Evolutionary conservation across 257 asterid species (phyloP).

Genomic region (Cordia subcordata): DNA sequence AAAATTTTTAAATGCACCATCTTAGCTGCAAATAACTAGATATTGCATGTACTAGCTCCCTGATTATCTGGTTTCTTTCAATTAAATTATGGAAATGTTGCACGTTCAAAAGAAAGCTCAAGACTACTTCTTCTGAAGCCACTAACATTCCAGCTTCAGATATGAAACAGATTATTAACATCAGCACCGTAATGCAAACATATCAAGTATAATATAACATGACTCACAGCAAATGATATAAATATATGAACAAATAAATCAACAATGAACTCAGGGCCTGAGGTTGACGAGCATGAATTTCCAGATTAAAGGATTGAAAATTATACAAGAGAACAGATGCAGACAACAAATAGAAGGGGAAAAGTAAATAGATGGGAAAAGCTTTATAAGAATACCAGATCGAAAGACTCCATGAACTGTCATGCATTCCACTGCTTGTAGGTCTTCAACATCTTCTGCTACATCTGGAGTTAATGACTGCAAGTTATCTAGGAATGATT

Average conservation of each 20-base stretch:
- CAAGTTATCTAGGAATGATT: conserved; percentile 47
- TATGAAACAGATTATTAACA: neutral
- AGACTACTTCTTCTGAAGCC: neutral
- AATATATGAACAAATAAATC: neutral
- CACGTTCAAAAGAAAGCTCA: no score
- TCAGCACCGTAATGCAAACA: neutral
- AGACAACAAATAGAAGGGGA: neutral
- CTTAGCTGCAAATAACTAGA: no score
- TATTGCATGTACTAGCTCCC: no score
- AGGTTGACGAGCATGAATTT: neutral
- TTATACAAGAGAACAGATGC: neutral
- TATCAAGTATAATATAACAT: neutral
- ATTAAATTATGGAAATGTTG: no score
- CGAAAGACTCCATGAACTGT: conserved; percentile 68
- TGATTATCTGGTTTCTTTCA: no score
- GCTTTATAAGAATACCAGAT: conserved; percentile 48
- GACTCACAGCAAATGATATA: neutral
- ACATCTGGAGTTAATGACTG: conserved; percentile 65
- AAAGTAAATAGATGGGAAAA: neutral
- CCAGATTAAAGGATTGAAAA: neutral
- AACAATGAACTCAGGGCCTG: neutral
- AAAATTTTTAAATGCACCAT: no score
- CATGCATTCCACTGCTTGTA: conserved; percentile 68
- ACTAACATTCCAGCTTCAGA: neutral
- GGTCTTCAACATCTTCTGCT: conserved; percentile 60